Evolutionary conservation across 768 basidiomycete genomes (phyloP).

Genomic region (Termitomyces sp.): DNA sequence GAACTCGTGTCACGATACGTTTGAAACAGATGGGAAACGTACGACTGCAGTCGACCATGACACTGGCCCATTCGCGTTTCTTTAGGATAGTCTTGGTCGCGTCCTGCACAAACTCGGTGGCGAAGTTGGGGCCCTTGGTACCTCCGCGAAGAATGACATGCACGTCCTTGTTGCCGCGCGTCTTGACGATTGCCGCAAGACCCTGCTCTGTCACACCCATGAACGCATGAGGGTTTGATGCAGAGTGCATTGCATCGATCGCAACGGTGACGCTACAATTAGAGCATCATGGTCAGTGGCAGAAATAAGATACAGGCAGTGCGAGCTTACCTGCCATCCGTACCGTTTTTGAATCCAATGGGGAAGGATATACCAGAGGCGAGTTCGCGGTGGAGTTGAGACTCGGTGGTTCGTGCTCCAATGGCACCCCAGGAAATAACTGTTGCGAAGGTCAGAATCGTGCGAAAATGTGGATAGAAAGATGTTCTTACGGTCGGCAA

Average conservation of each 20-base stretch:
- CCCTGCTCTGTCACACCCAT: slow-evolving; percentile 89
- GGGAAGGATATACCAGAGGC: slow-evolving; percentile 97
- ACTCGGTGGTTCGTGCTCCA: slow-evolving; percentile 96
- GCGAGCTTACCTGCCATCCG: slow-evolving; percentile 72
- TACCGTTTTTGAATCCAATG: slow-evolving; percentile 99
- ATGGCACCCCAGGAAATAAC: slow-evolving; percentile 94
- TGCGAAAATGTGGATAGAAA: not conserved
- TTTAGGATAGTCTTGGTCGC: slow-evolving; percentile 65
- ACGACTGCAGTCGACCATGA: slow-evolving; percentile 91
- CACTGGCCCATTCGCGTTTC: slow-evolving; percentile 58
- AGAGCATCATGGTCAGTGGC: not conserved
- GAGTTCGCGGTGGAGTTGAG: slow-evolving; percentile 94
- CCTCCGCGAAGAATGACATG: slow-evolving; percentile 97
- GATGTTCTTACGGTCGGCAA: slow-evolving; percentile 59
- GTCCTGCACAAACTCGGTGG: slow-evolving; percentile 63
- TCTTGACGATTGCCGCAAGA: slow-evolving; percentile 94
- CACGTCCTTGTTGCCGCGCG: slow-evolving; percentile 79
- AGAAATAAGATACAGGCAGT: not conserved
- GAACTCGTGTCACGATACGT: too few relatives aligned
- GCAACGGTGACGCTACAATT: slow-evolving; percentile 70
- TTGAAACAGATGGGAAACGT: slow-evolving; percentile 20
- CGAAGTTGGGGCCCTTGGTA: slow-evolving; percentile 86
- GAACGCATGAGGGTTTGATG: slow-evolving; percentile 92
- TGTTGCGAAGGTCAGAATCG: slow-evolving; percentile 19
- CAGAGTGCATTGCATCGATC: slow-evolving; percentile 93